Base-by-base conservation (phyloP, 257 asterid species). In the Penstemon davidsonii region DNA sequence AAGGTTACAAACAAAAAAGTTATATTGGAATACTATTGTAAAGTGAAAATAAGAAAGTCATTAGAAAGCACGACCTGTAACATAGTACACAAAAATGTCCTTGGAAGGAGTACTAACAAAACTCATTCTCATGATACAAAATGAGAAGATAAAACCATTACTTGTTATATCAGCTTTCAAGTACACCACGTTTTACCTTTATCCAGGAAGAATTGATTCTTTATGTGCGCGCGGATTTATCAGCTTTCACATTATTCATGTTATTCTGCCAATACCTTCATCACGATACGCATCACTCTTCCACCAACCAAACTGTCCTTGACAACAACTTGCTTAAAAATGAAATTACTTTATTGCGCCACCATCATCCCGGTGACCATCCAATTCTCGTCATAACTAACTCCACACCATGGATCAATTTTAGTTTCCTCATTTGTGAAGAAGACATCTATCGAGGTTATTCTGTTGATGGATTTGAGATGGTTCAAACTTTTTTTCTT, bases 311-410 rank as follows among this genome's bases (percentile, higher is more conserved):
- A 55, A 67, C 43, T 6, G 49, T 60, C 36, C 36, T 33, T 7
- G 4, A 60, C 39, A 40, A 47, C 39, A 42, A 18, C 33, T 47
- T 69, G 70, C 33, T 54, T 37, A 62, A 77, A 59, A 53, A 65
- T 36, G 60, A 76, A 36, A 15, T 85, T 90, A 92, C 97, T 94
- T 94, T 75, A 94, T 91, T 61, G 97, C 60, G 60, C 99, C 99
- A 76, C 96, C 96, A 79, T 94, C 99, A 80, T 94, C 99, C 99
- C 99, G 43, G 99, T 88, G 78, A 94, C 99, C 99, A 94, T 94
- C 96, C 97, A 94, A 80, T 87, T 91, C 84, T 91, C 99, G 25
- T 91, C 91, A 79, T 94, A 86, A 15, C 18, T 15, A 15, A 84
- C 99, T 94, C 99, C 99, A 93, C 42, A 93, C 79, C 99, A 93